These are phyloP conservation scores for Capsicum rhomboideum DNA, from an alignment of 257 asterid species.

Conservation along the genomic window DNA sequence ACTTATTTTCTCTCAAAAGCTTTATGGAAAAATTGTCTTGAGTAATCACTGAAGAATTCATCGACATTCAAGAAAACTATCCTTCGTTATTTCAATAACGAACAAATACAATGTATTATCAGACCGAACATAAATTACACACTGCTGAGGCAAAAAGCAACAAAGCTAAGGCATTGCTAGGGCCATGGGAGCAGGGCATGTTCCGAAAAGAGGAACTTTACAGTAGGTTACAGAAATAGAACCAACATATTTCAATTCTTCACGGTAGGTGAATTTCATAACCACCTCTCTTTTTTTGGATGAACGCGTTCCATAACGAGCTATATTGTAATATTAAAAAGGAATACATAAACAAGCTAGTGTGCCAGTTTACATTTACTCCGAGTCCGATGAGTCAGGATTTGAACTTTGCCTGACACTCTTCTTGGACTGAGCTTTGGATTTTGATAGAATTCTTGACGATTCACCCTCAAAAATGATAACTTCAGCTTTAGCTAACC, in stretches of 20 bases:
- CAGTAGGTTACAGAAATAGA: neutral
- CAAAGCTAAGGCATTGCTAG: neutral
- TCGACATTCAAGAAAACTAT: no score
- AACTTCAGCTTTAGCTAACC: conserved; percentile 76
- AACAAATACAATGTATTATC: neutral
- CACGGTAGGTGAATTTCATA: neutral
- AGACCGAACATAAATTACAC: neutral
- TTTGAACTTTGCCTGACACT: conserved; percentile 67
- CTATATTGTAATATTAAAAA: neutral
- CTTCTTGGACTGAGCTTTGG: conserved; percentile 46
- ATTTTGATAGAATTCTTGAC: conserved; percentile 41
- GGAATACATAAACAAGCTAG: neutral
- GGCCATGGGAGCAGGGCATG: neutral
- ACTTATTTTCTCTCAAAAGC: no score
- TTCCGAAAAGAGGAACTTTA: neutral
- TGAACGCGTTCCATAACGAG: neutral
- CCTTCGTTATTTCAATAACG: neutral
- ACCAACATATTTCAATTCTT: neutral
- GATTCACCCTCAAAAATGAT: conserved; percentile 69
- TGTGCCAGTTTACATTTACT: conserved; percentile 15
- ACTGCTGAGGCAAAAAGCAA: no score
- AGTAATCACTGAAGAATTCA: no score
- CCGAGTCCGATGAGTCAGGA: conserved; percentile 75
- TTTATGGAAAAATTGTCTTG: no score
- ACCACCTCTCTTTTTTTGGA: neutral